Conservation (phyloP, 192 early-diverging fungal genomes). For the Lobosporangium transversale region DNA sequence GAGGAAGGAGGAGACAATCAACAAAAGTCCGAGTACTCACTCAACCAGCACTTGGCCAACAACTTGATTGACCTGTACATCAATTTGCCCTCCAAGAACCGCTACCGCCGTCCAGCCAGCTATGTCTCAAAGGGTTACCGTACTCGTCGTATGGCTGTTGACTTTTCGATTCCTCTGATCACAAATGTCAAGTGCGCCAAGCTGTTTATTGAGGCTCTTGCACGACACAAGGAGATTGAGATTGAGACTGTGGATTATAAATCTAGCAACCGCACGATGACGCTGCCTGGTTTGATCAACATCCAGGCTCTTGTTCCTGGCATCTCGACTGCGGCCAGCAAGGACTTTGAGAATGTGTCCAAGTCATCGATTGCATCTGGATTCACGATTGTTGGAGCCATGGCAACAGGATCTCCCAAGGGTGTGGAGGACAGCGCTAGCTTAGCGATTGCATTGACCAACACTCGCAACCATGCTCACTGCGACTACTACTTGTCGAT, state of each 20-base stretch:
- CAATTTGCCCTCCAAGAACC: constrained; percentile 98
- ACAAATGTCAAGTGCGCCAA: constrained; percentile 99
- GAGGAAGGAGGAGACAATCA: constrained; percentile 63
- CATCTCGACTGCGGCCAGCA: constrained; percentile 53
- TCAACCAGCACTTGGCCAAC: constrained; percentile 95
- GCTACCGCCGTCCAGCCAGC: constrained; percentile 93
- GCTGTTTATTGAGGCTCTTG: constrained; percentile 95
- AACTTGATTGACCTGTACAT: constrained; percentile 98
- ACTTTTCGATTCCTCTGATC: constrained; percentile 95
- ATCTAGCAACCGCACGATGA: constrained; percentile 84
- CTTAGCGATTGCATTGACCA: constrained; percentile 61
- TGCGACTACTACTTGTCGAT: constrained; percentile 81
- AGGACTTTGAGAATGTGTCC: constrained; percentile 71
- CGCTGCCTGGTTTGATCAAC: constrained; percentile 90
- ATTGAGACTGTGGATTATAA: constrained; percentile 91
- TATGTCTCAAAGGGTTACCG: constrained; percentile 96
- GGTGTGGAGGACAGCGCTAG: constrained; percentile 66
- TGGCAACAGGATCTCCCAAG: constrained; percentile 64
- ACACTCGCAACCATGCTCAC: constrained; percentile 58
- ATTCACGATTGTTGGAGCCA: constrained; percentile 81
- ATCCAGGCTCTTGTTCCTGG: constrained; percentile 73
- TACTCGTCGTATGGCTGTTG: constrained; percentile 96
- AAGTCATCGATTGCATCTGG: constrained; percentile 85
- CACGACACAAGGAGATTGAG: constrained; percentile 75
- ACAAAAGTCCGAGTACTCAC: constrained; percentile 87